Base-by-base conservation (phyloP, 768 basidiomycete genomes). In the Termitomyces sp. region DNA sequence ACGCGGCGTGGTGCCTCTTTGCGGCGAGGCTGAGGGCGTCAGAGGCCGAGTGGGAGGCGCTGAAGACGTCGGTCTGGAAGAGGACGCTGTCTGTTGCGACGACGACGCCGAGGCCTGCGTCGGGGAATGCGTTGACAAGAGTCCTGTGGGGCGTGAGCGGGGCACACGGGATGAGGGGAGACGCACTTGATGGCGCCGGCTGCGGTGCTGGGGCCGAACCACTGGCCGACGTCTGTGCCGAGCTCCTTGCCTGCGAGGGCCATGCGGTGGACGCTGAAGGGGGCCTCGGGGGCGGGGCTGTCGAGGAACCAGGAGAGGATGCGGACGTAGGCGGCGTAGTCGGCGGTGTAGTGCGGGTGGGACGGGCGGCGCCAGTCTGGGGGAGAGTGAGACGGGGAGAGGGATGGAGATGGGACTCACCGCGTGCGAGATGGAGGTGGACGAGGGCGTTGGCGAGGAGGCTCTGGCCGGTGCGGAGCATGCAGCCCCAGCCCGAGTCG, bases 201-300 rank as follows among this genome's bases (percentile, higher is more conserved):
- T n/a, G 96, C 97, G 0, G 92, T 94, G 67, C 92, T 95, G 0
- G 96, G 96, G 0, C 96, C 96, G 66, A 98, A 98, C 96, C 96
- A 98, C 70, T 94, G 90, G 1, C 96, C 96, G 0, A 98, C 90
- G 62, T 94, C 92, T 60, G 92, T 98, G 13, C 96, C 96, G 1
- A 98, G 81, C 64, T 94, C 89, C 68, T 98, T 95, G 0, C 96
- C 96, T 0, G 94, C 89, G 22, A 94, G 76, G 0, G 95, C 95
- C 89, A 99, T 97, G 48, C 93, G 83, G 71, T 99, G 96, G 7
- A 99, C 92, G 62, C 91, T 90, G 69, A 99, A 99, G 0, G 96
- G 96, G 18, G 88, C 86, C 7, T 87, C 77, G 0, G 90, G 84
- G 0, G 86, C 80, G 0, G 95, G 95, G 2, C 88, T 87, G 68